Evolutionary conservation across 148 eudicot species (phyloP), one percentile per base, ranked within the genome.

Genomic region (Fagopyrum tataricum): DNA sequence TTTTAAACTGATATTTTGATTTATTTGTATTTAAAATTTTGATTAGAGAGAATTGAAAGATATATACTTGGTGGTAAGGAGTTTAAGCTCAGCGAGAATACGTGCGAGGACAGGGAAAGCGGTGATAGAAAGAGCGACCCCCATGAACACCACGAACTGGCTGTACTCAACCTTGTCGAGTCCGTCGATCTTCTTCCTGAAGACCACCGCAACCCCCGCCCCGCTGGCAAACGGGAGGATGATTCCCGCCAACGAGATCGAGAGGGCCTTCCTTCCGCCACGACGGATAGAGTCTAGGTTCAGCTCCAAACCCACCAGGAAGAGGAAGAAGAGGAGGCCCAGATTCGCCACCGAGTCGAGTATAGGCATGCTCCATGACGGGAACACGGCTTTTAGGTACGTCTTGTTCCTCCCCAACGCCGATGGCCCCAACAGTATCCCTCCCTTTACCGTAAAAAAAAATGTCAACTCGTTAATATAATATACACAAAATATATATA

Each of bases 51-150:
- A 49, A 31, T 37, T 4, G 4, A 66, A 66, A 5, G 40, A 64
- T 64, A 64, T 17, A 55, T 68, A 68, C 72, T 48, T 74, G 2
- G 88, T 82, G 24, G 88, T 85, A 37, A 85, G 77, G 24, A 85
- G 88, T 72, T 85, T 85, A 43, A 82, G 84, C 42, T 85, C 88
- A 5, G 88, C 86, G 12, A 85, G 75, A 52, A 85, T 85, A 39
- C 88, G 88, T 23, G 88, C 88, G 11, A 82, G 72, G 13, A 82
- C 88, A 70, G 85, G 87, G 72, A 82, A 85, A 44, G 85, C 87
- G 2, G 87, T 82, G 47, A 85, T 85, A 11, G 88, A 85, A 49
- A 82, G 83, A 40, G 85, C 78, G 26, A 85, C 84, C 37, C 86
- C 88, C 82, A 85, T 85, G 78, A 85, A 85, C 7, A 85, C 79